Evolutionary conservation across 2,329 filamentous ascomycete species (phyloP).

Genomic region (Geosmithia putterillii): DNA sequence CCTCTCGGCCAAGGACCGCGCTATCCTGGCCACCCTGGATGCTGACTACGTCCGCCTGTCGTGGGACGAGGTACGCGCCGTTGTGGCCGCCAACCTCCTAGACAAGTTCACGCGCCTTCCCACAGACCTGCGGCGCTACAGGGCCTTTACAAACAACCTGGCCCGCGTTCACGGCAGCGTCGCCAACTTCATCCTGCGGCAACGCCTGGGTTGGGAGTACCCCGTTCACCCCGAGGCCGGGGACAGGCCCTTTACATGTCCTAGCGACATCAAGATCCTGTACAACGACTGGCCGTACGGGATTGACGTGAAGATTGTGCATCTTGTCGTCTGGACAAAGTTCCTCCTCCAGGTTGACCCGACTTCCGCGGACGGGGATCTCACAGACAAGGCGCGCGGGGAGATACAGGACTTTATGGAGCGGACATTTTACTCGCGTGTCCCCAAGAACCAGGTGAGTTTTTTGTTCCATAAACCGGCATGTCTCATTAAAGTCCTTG

Average conservation of each 20-base stretch:
- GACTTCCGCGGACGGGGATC: slow-evolving; percentile 33
- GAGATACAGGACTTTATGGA: slow-evolving; percentile 62
- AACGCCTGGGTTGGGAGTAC: slow-evolving; percentile 58
- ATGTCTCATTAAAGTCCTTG: slow-evolving; percentile 8
- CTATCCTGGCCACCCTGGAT: slow-evolving; percentile 61
- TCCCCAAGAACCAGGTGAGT: slow-evolving; percentile 41
- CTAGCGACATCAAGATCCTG: slow-evolving; percentile 52
- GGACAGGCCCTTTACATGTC: slow-evolving; percentile 26
- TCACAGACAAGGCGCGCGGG: slow-evolving; percentile 49
- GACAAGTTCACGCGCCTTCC: slow-evolving; percentile 67
- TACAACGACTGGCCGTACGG: slow-evolving; percentile 95
- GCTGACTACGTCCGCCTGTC: slow-evolving; percentile 45
- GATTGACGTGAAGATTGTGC: slow-evolving; percentile 63
- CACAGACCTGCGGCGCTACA: slow-evolving; percentile 66
- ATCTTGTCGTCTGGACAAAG: slow-evolving; percentile 89
- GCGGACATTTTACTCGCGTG: slow-evolving; percentile 45
- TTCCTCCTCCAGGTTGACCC: slow-evolving; percentile 63
- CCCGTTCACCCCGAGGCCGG: slow-evolving; percentile 17
- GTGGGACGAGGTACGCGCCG: slow-evolving; percentile 57
- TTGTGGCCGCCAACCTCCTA: slow-evolving; percentile 55
- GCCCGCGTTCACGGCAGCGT: slow-evolving; percentile 61
- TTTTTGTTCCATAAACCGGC: neutral
- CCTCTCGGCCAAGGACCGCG: slow-evolving; percentile 53
- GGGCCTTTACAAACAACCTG: slow-evolving; percentile 54
- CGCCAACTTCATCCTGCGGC: slow-evolving; percentile 59